Percentiles rank a stretch among this genome's conserved stretches.
phyloP scores from a whole-genome alignment of 2,329 filamentous ascomycete species.

The Lecanosticta acicola region DNA sequence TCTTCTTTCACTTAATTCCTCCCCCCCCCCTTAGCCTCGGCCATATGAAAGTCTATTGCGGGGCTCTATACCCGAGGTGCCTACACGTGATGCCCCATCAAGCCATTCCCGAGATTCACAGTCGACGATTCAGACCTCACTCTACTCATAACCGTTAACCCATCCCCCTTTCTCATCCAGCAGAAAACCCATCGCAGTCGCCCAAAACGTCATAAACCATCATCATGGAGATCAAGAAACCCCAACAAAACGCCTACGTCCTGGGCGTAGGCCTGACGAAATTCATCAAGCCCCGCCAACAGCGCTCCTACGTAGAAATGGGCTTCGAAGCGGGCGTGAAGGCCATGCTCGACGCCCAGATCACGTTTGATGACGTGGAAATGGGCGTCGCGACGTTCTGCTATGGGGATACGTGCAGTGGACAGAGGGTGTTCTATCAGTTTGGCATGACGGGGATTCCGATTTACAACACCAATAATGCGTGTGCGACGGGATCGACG shows the following conservation, averaged over 20 bases:
- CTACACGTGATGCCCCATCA: background rate
- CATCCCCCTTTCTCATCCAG: background rate
- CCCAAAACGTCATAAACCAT: too few species aligned
- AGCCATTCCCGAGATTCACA: background rate
- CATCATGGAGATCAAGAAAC: constrained; percentile 23
- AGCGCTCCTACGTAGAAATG: constrained; percentile 90
- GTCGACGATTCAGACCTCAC: background rate
- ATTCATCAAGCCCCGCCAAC: constrained; percentile 94
- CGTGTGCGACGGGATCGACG: constrained; percentile 89
- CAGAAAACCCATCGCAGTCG: too few species aligned
- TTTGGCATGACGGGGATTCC: constrained; percentile 96
- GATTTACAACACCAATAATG: constrained; percentile 98
- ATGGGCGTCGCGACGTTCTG: constrained; percentile 96
- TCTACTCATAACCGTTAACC: background rate
- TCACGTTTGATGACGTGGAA: constrained; percentile 95
- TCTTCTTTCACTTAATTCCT: too few species aligned
- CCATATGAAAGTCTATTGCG: background rate
- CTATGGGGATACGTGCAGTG: constrained; percentile 52
- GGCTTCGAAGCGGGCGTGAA: constrained; percentile 90
- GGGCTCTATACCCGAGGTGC: background rate
- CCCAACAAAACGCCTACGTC: constrained; percentile 61
- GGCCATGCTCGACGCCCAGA: constrained; percentile 73
- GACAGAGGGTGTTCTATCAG: constrained; percentile 96
- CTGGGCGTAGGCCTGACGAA: constrained; percentile 98
- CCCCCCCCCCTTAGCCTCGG: too few species aligned